Percentiles rank a stretch among this genome's conserved stretches.
Conservation (phyloP, 768 basidiomycete genomes). For the Xerocomus brunneocitrinus region DNA sequence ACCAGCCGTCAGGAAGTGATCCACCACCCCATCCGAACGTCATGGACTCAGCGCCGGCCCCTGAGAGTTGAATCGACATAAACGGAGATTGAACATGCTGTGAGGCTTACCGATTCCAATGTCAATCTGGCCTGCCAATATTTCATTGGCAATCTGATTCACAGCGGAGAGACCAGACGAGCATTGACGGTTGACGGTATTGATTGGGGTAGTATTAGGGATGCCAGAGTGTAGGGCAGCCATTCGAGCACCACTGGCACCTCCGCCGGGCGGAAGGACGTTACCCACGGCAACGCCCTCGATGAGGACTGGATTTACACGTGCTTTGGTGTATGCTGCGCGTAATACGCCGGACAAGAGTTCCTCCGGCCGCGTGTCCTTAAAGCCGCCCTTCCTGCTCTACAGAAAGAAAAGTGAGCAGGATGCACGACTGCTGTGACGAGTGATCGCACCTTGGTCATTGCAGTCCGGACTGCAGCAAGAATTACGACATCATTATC, state of each 20-base stretch:
- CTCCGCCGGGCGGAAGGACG: constrained; percentile 83
- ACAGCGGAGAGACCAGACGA: constrained; percentile 83
- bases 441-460: constrained; percentile 66
- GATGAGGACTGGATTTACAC: constrained; percentile 76
- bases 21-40: constrained; percentile 65
- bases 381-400: constrained; percentile 86
- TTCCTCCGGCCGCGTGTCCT: constrained; percentile 83
- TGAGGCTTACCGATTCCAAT: constrained; percentile 72
- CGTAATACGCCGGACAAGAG: constrained; percentile 72
- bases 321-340: constrained; percentile 62
- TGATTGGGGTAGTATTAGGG: constrained; percentile 65
- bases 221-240: constrained; percentile 84
- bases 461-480: constrained; percentile 81
- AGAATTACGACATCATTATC: constrained; percentile 91
- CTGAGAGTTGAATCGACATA: constrained; percentile 32
- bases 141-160: constrained; percentile 77
- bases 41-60: constrained; percentile 91
- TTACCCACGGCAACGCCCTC: constrained; percentile 86
- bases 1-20: constrained; percentile 53
- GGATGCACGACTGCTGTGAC: not conserved
- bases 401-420: constrained; percentile 26
- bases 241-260: constrained; percentile 79
- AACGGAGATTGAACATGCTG: constrained; percentile 4
- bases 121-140: constrained; percentile 75
- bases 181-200: constrained; percentile 89